Evolutionary conservation across 257 asterid genomes (phyloP), one percentile per base, ranked within the genome.

Genomic region (Lantana camara): DNA sequence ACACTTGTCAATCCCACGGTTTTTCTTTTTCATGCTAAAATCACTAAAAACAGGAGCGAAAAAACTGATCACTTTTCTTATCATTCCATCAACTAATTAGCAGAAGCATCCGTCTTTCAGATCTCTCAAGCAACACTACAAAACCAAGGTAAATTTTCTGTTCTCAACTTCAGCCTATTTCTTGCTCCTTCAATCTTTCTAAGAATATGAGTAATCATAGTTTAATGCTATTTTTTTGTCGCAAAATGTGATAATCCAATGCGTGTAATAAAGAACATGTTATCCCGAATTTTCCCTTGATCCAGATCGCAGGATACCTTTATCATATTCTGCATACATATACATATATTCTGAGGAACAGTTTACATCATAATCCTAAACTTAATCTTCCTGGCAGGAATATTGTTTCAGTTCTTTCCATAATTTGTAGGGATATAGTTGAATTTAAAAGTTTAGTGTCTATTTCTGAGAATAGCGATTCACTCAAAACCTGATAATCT

Each of bases 1-100:
- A 63, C 62, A 77, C 70, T 12, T 69, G 85, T 64, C 80, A 57
- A 22, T 7, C 68, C 64, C 63, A n/a, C n/a, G n/a, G n/a, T n/a
- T n/a, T 16, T 9, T 21, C 40, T 41, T 58, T 45, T 51, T 62
- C 73, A 58, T 29, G 41, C 48, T 27, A 60, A 29, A 66, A 63
- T 20, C 57, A 19, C 51, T 56, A 44, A n/a, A 17, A 50, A 44
- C 6, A 45, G 32, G 17, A 57, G 21, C 7, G 19, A 32, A 48
- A 68, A 60, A 60, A 6, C 71, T 13, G 51, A 63, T 59, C 20
- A 27, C 9, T 52, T 59, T 13, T 42, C 32, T 40, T 19, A 7
- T 19, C 14, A n/a, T 15, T 13, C 9, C 53, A n/a, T 61, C 49
- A 15, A 37, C 41, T 22, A 29, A 64, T 24, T 38, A 12, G 12